Base-by-base conservation (phyloP, 345 rosid species). In the Hibiscus tridactylites region DNA sequence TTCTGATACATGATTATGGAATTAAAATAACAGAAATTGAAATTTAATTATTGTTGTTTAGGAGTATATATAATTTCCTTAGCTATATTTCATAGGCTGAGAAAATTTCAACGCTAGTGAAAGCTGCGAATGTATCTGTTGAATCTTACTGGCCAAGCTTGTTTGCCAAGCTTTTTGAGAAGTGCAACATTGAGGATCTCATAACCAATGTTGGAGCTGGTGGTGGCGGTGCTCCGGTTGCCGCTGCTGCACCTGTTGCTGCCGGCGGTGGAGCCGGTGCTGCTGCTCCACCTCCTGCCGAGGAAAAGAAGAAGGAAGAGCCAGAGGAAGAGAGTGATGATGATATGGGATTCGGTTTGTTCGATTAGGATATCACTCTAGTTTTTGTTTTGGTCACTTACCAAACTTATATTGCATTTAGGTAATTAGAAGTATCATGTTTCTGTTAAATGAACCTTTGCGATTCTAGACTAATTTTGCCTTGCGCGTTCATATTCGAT, bases 111-210 rank as follows among this genome's bases (percentile, higher is more conserved):
- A 54, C 81, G 1, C 5, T 93, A 70, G 82, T 90, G 5, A 86
- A 88, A 60, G 74, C 94, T 1, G 96, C 98, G 21, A 84, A 85
- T 71, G 82, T 88, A 1, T 0, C 3, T 0, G 65, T 86, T 28
- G 98, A 93, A 71, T 76, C 96, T 9, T 93, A 87, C 83, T 93
- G 97, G 97, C 94, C 98, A n/a, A 67, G 86, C 78, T 77, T 91
- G 65, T 91, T 93, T 76, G 89, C 92, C 16, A 91, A 93, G 87
- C 84, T 93, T 46, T 84, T 82, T 1, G 96, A 91, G 84, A 93
- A 90, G 80, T 79, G 87, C 42, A 82, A 81, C 57, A 26, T 91
- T 8, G 91, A 79, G 35, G 96, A 89, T 62, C 90, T 93, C 74
- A 70, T 91, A 73, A 58, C 79, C 82, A 93, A 83, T 66, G 93